These are phyloP conservation scores for Fomitopsis pinicola DNA, from an alignment of 1,284 basidiomycete genomes.

Conservation along the genomic window DNA sequence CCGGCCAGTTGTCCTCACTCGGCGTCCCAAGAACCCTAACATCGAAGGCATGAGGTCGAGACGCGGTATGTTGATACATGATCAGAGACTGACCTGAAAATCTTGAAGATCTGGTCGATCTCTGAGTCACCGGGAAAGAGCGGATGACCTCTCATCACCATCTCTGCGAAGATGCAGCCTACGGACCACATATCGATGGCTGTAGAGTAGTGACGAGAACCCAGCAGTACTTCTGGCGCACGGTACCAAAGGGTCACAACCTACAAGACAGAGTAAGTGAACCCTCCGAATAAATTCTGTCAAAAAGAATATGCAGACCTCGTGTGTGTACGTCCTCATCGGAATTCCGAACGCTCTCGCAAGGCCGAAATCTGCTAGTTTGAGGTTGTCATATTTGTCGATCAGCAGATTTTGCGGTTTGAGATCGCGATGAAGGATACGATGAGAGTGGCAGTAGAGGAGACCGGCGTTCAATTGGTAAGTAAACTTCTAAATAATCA, in stretches of 20 bases:
- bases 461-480: constrained; percentile 85
- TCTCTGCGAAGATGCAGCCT: constrained; percentile 92
- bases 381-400: constrained; percentile 85
- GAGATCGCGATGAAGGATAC: constrained; percentile 94
- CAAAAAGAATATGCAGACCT: constrained; percentile 50
- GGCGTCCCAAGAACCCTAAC: constrained; percentile 91
- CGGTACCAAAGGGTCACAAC: constrained; percentile 99
- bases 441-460: constrained; percentile 93
- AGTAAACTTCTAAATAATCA: constrained; percentile 74
- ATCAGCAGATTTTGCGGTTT: constrained; percentile 98
- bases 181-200: constrained; percentile 99
- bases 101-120: constrained; percentile 99
- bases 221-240: constrained; percentile 94
- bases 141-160: constrained; percentile 85
- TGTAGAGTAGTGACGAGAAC: constrained; percentile 94
- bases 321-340: constrained; percentile 96
- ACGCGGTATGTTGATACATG: neutral
- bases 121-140: constrained; percentile 98
- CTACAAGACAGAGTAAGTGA: constrained; percentile 35
- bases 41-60: neutral
- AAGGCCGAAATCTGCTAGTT: constrained; percentile 95
- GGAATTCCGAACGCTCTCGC: constrained; percentile 98
- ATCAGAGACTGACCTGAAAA: constrained; percentile 72
- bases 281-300: too few relatives aligned
- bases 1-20: constrained; percentile 89